Evolutionary conservation across 345 rosid genomes (phyloP).

Genomic region (Eucalyptus erythrocorys): DNA sequence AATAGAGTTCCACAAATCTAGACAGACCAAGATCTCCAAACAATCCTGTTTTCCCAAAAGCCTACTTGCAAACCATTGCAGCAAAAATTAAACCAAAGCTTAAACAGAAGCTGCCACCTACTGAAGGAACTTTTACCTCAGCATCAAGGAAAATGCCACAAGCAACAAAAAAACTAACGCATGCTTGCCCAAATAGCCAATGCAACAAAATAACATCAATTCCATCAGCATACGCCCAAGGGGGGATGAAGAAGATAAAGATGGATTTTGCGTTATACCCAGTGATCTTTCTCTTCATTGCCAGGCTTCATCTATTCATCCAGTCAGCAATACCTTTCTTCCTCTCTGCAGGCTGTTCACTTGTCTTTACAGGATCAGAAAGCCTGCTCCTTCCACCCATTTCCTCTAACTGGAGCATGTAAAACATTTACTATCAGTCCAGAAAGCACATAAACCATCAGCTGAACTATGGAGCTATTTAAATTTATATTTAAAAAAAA

Average conservation of each 20-base stretch:
- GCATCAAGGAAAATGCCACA: background rate
- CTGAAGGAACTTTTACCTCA: background rate
- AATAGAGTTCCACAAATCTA: background rate
- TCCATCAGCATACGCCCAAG: background rate
- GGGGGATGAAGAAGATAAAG: background rate
- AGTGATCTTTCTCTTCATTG: constrained; percentile 93
- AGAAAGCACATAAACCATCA: background rate
- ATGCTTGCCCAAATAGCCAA: background rate
- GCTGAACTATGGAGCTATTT: background rate
- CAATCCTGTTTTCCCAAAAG: background rate
- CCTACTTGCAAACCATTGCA: background rate
- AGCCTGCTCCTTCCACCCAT: constrained; percentile 76
- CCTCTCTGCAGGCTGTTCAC: constrained; percentile 62
- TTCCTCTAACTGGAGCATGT: constrained; percentile 61
- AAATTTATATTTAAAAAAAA: too few species aligned
- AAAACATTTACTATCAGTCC: background rate
- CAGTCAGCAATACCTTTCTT: constrained; percentile 78
- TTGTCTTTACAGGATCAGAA: constrained; percentile 31
- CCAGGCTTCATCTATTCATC: constrained; percentile 89
- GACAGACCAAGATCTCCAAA: background rate
- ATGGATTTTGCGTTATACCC: background rate
- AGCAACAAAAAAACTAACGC: background rate
- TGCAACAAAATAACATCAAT: background rate
- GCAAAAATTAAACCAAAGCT: background rate
- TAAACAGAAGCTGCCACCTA: background rate